Conservation (phyloP, 2,329 filamentous ascomycete species). For the Podosphaera leucotricha region DNA sequence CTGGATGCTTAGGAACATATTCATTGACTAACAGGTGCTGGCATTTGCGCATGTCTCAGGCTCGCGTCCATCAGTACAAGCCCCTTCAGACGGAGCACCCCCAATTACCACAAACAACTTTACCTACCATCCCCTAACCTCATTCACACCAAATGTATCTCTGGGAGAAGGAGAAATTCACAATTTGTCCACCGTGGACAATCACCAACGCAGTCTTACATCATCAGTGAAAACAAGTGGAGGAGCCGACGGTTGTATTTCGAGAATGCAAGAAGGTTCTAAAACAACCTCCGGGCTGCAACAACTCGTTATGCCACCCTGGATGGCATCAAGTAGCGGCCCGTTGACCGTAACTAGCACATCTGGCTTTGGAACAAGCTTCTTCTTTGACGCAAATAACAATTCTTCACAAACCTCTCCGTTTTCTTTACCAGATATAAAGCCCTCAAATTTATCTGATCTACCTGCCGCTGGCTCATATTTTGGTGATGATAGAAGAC, state of each 20-base stretch:
- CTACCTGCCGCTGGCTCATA: conserved; percentile 32
- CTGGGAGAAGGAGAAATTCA: conserved; percentile 11
- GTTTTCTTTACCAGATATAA: conserved; percentile 27
- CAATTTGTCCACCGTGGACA: conserved; percentile 29
- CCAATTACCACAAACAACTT: conserved; percentile 9
- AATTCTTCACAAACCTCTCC: conserved; percentile 42
- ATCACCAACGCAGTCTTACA: conserved; percentile 49
- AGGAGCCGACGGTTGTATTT: conserved; percentile 26
- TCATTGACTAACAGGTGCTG: conserved; percentile 16
- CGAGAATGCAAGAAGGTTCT: conserved; percentile 34
- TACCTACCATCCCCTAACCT: conserved; percentile 7
- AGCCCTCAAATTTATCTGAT: conserved; percentile 28
- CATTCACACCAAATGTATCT: conserved; percentile 12
- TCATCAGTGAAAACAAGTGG: conserved; percentile 30
- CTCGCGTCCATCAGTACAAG: conserved; percentile 14
- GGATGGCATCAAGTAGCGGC: conserved; percentile 23
- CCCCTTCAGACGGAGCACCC: conserved; percentile 12
- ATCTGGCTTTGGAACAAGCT: conserved; percentile 26
- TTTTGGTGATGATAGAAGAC: conserved; percentile 51
- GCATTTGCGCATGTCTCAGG: conserved; percentile 13
- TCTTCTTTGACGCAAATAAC: conserved; percentile 54
- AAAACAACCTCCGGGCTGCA: conserved; percentile 26
- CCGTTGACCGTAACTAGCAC: conserved; percentile 12
- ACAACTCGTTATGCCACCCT: conserved; percentile 24
- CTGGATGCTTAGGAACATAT: conserved; percentile 8